These are phyloP conservation scores for Coleophoma eucalyptorum DNA, from an alignment of 2,329 filamentous ascomycete genomes.

Conservation along the genomic window DNA sequence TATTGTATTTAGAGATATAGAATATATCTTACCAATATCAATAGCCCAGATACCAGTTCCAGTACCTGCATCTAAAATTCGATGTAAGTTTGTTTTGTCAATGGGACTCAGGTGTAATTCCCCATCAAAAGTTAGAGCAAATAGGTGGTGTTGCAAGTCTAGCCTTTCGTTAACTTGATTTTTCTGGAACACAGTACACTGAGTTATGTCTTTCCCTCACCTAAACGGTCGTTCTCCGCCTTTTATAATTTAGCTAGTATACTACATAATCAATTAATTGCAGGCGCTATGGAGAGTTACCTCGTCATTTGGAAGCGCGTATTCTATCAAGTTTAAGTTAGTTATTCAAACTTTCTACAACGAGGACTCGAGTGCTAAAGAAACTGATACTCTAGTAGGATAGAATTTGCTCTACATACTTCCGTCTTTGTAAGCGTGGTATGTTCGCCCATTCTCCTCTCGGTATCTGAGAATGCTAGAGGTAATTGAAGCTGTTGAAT, in stretches of 20 bases:
- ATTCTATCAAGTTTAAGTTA: slow-evolving; percentile 15
- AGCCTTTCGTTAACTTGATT: slow-evolving; percentile 9
- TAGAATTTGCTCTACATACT: too few species aligned
- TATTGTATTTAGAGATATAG: background rate
- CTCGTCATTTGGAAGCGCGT: slow-evolving; percentile 9
- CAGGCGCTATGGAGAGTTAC: too few species aligned
- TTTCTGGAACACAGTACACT: too few species aligned
- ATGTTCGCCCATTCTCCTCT: slow-evolving; percentile 33
- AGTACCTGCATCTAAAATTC: slow-evolving; percentile 10
- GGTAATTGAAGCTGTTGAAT: background rate
- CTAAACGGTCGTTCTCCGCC: too few species aligned
- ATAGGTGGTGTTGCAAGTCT: slow-evolving; percentile 34
- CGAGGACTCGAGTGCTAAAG: too few species aligned
- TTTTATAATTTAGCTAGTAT: too few species aligned
- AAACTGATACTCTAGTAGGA: too few species aligned
- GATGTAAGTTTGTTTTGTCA: slow-evolving; percentile 12
- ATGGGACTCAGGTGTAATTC: slow-evolving; percentile 26
- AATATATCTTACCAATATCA: slow-evolving; percentile 13
- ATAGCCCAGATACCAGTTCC: slow-evolving; percentile 6
- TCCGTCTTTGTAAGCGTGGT: slow-evolving; percentile 6
- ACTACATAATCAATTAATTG: too few species aligned
- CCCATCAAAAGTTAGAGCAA: slow-evolving; percentile 27
- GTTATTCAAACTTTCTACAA: too few species aligned
- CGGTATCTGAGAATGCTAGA: slow-evolving; percentile 32
- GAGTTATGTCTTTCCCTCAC: too few species aligned